Evolutionary conservation across 2,329 filamentous ascomycete genomes (phyloP), one percentile per base, ranked within the genome.

Genomic region (Catunica adiposa): DNA sequence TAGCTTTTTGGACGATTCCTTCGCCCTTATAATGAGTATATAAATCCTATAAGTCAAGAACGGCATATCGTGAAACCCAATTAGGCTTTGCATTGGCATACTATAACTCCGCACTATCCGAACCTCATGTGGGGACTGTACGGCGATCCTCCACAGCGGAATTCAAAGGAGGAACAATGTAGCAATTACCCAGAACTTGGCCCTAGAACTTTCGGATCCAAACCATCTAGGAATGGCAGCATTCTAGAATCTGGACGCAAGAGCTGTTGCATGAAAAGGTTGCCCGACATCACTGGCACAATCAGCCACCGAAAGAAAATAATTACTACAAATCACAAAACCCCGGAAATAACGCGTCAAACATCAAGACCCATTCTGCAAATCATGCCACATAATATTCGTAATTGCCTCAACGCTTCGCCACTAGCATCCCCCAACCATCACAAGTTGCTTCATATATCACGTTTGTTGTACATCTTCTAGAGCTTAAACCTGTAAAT

Each of bases 71-170:
- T 48, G 22, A 40, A 38, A 22, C 31, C 31, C 51, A 38, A 53
- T 53, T 53, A n/a, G 51, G 51, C 51, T 53, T 29, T 23, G 31
- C 14, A 53, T 40, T 40, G 51, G 34, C 17, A 53, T 51, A 34
- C 29, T 26, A 8, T 53, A 40, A 48, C 44, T 26, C 9, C 44
- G 23, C 2, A 26, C 23, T 25, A 34, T 34, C 11, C 29, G 15
- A 48, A 25, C 20, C 15, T 29, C 22, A 8, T 48, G 20, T 14
- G 44, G 23, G 23, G 23, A n/a, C 44, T 48, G 22, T 8, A 48
- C 22, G 44, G 22, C 11, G 23, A 48, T 48, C 44, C 44, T 14
- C 2, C 4, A 5, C 29, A 11, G 29, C 29, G 11, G 29, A 11
- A 34, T 34, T 5, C 11, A 34, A n/a, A 11, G 29, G 29, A 34